These are phyloP conservation scores for Paecilomyces formosus DNA, from an alignment of 2,329 filamentous ascomycete species.

Conservation along the genomic window DNA sequence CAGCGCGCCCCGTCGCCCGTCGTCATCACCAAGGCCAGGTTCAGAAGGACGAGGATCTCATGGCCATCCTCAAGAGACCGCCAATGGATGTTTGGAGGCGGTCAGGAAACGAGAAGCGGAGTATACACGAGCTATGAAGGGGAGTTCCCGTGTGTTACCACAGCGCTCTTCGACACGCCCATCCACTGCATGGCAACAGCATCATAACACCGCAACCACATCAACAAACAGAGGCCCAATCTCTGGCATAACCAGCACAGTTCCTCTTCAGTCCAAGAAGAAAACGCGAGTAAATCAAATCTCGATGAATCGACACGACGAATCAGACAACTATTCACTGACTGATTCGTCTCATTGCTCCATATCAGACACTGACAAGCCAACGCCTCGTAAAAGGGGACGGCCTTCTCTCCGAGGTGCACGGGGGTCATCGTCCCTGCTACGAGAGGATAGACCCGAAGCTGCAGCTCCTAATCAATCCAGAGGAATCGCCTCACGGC, in stretches of 20 bases:
- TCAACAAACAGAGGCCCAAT: background rate
- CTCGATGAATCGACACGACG: background rate
- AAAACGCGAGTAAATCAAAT: background rate
- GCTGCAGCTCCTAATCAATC: background rate
- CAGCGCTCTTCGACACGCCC: background rate
- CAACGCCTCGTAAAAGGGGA: background rate
- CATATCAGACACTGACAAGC: background rate
- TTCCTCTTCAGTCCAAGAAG: background rate
- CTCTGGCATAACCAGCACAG: background rate
- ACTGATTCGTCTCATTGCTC: background rate
- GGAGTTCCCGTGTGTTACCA: background rate
- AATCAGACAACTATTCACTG: background rate
- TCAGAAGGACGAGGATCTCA: background rate
- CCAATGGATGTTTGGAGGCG: background rate
- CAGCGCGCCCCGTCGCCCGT: constrained; percentile 4
- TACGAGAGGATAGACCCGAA: background rate
- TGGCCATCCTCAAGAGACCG: background rate
- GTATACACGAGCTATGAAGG: background rate
- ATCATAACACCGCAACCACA: background rate
- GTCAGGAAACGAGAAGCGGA: background rate
- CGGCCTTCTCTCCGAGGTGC: background rate
- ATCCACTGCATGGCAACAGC: background rate
- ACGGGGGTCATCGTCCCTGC: background rate
- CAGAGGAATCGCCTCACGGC: constrained; percentile 7
- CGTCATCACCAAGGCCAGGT: background rate